phyloP scores from a whole-genome alignment of 345 rosid species.

The Eucalyptus rudis region DNA sequence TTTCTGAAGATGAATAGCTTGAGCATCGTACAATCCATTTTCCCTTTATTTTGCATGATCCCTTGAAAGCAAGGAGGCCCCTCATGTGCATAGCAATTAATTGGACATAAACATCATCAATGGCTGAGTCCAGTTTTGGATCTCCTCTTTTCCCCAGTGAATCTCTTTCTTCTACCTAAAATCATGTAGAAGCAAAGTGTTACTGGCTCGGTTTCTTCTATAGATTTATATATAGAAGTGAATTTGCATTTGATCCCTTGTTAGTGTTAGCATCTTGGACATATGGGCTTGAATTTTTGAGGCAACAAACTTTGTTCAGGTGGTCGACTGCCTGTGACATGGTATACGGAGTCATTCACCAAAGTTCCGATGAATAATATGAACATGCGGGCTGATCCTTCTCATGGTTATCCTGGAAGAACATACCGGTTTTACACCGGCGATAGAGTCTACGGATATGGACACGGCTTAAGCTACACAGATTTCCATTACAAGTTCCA shows the following conservation, averaged over 20 bases:
- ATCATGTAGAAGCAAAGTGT: background rate
- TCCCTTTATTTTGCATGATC: background rate
- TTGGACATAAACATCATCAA: background rate
- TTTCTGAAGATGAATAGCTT: background rate
- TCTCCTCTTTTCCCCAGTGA: background rate
- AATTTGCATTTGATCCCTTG: background rate
- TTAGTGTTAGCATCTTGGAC: background rate
- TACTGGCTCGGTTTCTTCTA: background rate
- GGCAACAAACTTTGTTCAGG: slow-evolving; percentile 21
- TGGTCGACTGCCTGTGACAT: slow-evolving; percentile 84
- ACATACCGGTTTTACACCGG: slow-evolving; percentile 82
- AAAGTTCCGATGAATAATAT: slow-evolving; percentile 68
- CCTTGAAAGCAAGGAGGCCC: background rate
- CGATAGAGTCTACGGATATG: slow-evolving; percentile 46
- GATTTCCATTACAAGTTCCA: slow-evolving; percentile 38
- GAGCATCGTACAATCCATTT: background rate
- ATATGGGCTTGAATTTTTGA: background rate
- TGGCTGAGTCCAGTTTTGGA: background rate
- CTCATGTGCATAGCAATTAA: background rate
- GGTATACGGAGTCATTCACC: slow-evolving; percentile 83
- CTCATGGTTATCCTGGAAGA: slow-evolving; percentile 79
- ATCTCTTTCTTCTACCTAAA: background rate
- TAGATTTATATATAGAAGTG: background rate
- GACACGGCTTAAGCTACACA: slow-evolving; percentile 77
- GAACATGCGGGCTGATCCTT: slow-evolving; percentile 73